A percentile compares a stretch with the other conserved stretches of the same genome.
phyloP scores from a whole-genome alignment of 257 asterid species.

The Solanum virginianum region DNA sequence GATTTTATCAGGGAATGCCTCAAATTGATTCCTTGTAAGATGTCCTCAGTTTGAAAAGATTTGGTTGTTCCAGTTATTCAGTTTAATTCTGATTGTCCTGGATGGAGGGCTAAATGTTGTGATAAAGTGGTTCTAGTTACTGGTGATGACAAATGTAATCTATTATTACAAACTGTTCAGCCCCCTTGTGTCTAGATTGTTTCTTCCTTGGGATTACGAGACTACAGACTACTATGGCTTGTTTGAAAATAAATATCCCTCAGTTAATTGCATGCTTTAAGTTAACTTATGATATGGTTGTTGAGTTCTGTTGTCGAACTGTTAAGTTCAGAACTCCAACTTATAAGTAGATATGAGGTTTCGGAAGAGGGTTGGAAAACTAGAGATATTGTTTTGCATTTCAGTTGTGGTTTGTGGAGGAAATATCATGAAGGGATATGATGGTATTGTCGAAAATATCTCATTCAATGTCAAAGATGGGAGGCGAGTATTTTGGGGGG shows the following conservation, averaged over 20 bases:
- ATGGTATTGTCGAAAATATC: no score
- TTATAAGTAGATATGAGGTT: neutral
- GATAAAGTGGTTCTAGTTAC: neutral
- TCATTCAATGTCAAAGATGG: neutral
- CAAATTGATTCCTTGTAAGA: conserved; percentile 17
- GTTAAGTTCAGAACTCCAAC: neutral
- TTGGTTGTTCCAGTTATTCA: conserved; percentile 32
- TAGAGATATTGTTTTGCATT: neutral
- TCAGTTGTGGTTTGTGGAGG: neutral
- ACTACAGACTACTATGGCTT: neutral
- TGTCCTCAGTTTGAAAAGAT: conserved; percentile 69
- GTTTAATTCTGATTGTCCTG: neutral
- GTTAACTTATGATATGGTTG: neutral
- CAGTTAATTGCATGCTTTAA: neutral
- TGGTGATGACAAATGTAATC: neutral
- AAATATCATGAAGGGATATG: neutral
- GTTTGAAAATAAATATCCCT: neutral
- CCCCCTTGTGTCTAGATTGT: neutral
- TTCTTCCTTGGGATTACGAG: neutral
- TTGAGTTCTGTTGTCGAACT: neutral
- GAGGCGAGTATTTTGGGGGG: neutral
- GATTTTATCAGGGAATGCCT: conserved; percentile 24
- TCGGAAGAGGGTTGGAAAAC: neutral
- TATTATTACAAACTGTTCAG: neutral
- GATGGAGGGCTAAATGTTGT: neutral